Percentiles rank a stretch among this genome's conserved stretches.
Conservation (phyloP, 768 basidiomycete genomes). For the Boletus subcaerulescens region DNA sequence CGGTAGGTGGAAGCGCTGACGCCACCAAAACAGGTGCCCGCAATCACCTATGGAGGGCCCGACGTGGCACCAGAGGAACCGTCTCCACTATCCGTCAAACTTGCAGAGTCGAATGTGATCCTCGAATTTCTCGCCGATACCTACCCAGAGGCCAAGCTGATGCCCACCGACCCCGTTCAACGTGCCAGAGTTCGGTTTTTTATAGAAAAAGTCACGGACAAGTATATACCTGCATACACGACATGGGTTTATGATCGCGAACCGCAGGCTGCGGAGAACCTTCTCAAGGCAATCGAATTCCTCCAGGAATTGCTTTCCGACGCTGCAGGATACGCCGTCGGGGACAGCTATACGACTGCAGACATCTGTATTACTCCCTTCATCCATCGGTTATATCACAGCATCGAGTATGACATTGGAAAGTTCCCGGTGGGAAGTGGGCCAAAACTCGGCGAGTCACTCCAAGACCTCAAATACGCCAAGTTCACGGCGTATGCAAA, state of each 20-base stretch:
- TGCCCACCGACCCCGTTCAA: constrained; percentile 50
- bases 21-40: constrained; percentile 38
- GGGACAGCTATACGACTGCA: constrained; percentile 52
- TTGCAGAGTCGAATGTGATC: constrained; percentile 63
- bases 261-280: constrained; percentile 30
- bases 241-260: constrained; percentile 37
- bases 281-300: constrained; percentile 42
- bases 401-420: constrained; percentile 48
- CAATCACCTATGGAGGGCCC: constrained; percentile 58
- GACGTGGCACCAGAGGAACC: constrained; percentile 49
- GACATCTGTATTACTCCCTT: constrained; percentile 60
- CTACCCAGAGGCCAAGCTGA: constrained; percentile 41
- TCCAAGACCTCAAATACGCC: constrained; percentile 44
- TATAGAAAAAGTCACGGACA: constrained; percentile 49
- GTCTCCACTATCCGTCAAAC: constrained; percentile 52
- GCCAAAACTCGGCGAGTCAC: constrained; percentile 37
- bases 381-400: constrained; percentile 45
- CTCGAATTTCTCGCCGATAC: constrained; percentile 64
- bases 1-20: not conserved
- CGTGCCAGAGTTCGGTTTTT: constrained; percentile 61
- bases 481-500: constrained; percentile 46
- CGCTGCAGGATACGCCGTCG: constrained; percentile 34
- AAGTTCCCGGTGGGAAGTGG: constrained; percentile 48
- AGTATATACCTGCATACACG: constrained; percentile 38
- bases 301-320: constrained; percentile 53